These are phyloP conservation scores for Tardiomyces blankii DNA, from an alignment of 1,139 yeast genomes.

Conservation along the genomic window DNA sequence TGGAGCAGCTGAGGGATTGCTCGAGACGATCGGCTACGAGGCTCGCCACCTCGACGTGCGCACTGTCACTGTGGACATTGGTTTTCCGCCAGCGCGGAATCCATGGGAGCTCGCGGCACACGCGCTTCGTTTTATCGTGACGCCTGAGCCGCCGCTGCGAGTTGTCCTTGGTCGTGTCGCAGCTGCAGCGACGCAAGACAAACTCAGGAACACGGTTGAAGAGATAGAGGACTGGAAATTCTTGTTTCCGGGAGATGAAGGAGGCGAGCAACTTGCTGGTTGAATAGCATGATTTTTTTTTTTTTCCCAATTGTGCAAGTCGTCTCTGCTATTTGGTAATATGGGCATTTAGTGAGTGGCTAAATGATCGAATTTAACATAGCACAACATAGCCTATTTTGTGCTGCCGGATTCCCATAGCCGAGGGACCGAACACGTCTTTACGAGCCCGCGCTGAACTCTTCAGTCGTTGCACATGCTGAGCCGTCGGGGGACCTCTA, in stretches of 20 bases:
- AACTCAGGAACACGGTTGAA: constrained; percentile 23
- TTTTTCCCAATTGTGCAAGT: too few relatives aligned
- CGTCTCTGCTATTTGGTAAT: too few relatives aligned
- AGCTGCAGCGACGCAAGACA: constrained; percentile 18
- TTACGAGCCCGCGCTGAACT: too few relatives aligned
- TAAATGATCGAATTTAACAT: too few relatives aligned
- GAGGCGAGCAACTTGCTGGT: too few relatives aligned
- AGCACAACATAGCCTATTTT: too few relatives aligned
- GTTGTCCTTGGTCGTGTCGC: constrained; percentile 21
- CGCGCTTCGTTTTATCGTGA: background rate
- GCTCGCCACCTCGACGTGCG: constrained; percentile 7
- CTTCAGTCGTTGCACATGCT: too few relatives aligned
- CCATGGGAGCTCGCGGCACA: constrained; percentile 19
- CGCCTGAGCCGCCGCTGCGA: constrained; percentile 20
- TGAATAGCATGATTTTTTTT: too few relatives aligned
- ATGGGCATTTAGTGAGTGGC: too few relatives aligned
- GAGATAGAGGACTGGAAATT: constrained; percentile 30
- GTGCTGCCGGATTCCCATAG: too few relatives aligned
- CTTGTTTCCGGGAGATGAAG: constrained; percentile 9
- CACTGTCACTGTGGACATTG: constrained; percentile 11
- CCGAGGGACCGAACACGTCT: too few relatives aligned
- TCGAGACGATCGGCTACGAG: constrained; percentile 12
- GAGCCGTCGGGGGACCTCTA: too few relatives aligned
- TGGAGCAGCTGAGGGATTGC: constrained; percentile 13
- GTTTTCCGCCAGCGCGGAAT: constrained; percentile 6